These are phyloP conservation scores for Cladosporium colombiae DNA, from an alignment of 2,329 filamentous ascomycete species.

Conservation along the genomic window DNA sequence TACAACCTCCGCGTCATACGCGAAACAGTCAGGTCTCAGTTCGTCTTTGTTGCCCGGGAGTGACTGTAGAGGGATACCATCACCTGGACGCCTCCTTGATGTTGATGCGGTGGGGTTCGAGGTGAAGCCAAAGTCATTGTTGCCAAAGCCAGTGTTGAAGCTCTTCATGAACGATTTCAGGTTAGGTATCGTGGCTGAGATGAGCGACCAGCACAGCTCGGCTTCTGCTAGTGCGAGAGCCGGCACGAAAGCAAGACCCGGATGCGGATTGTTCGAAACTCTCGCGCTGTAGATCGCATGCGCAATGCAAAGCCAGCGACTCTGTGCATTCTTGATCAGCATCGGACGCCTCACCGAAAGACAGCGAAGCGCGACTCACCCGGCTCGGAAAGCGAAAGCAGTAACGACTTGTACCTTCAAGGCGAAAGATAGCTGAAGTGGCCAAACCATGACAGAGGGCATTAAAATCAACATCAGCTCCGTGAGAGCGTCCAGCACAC, in stretches of 20 bases:
- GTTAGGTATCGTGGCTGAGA: constrained; percentile 41
- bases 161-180: constrained; percentile 40
- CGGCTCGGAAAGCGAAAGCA: no score
- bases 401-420: no score
- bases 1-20: background rate
- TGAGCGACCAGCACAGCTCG: constrained; percentile 40
- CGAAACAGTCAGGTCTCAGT: background rate
- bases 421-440: no score
- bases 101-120: background rate
- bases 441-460: no score
- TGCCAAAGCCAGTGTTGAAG: constrained; percentile 38
- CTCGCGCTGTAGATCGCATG: constrained; percentile 1
- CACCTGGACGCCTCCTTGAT: background rate
- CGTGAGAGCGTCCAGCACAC: no score
- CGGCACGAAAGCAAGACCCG: constrained; percentile 30
- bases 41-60: background rate
- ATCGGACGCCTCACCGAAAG: constrained; percentile 31
- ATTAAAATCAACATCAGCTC: no score
- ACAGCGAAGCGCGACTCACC: no score
- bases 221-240: constrained; percentile 36
- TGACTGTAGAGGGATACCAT: background rate
- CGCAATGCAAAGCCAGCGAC: constrained; percentile 10
- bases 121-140: constrained; percentile 4
- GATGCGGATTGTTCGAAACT: constrained; percentile 22
- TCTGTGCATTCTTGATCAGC: constrained; percentile 22